Conservation (phyloP, 2,329 filamentous ascomycete genomes). For the Microascus cirrosus region DNA sequence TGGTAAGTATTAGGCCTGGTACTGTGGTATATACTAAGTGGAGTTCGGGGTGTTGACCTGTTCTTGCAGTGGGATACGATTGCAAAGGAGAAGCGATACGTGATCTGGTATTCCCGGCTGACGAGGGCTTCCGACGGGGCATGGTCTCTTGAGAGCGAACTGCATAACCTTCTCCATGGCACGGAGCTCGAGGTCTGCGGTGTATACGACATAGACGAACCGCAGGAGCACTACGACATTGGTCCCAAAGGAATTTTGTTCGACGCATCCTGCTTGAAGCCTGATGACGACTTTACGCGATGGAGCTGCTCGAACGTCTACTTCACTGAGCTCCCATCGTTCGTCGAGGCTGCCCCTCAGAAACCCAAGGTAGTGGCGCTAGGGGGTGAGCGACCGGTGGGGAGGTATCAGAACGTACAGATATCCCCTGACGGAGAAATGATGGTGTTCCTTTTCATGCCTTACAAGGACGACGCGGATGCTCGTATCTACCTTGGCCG, state of each 20-base stretch:
- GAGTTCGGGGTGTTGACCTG: not conserved
- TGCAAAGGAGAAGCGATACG: slow-evolving; percentile 14
- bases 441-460: slow-evolving; percentile 21
- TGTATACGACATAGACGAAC: slow-evolving; percentile 14
- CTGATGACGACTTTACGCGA: slow-evolving; percentile 1
- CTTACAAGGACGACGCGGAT: slow-evolving; percentile 13
- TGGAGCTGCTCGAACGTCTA: slow-evolving; percentile 15
- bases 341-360: slow-evolving; percentile 10
- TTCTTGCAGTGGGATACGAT: slow-evolving; percentile 19
- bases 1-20: slow-evolving; percentile 13
- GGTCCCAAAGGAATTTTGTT: slow-evolving; percentile 22
- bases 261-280: slow-evolving; percentile 10
- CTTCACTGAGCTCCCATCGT: slow-evolving; percentile 21
- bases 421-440: slow-evolving; percentile 23
- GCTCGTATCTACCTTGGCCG: slow-evolving; percentile 18
- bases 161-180: slow-evolving; percentile 20
- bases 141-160: slow-evolving; percentile 9
- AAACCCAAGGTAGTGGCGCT: slow-evolving; percentile 13
- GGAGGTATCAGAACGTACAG: not conserved
- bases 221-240: slow-evolving; percentile 19
- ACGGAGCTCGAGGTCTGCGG: slow-evolving; percentile 18
- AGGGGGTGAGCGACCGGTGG: not conserved
- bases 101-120: slow-evolving; percentile 26
- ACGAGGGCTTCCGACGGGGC: slow-evolving; percentile 8
- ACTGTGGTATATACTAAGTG: not conserved